phyloP scores from a whole-genome alignment of 306 rosid genomes.

The Cicer cuneatum region DNA sequence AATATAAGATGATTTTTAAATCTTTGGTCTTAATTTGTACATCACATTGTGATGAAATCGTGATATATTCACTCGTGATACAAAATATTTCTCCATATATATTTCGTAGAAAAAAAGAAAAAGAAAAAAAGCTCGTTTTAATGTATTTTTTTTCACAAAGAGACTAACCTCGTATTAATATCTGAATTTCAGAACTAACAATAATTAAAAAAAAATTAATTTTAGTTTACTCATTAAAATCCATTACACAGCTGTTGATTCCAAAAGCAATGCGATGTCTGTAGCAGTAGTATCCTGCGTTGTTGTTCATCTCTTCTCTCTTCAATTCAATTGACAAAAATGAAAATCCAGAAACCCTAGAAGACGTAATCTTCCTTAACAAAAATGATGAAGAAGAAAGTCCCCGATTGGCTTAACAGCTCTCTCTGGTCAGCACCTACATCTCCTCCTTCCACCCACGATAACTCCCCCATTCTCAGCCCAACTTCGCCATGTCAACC shows the following conservation, averaged over 20 bases:
- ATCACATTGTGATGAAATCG: no score
- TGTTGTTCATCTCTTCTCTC: slow-evolving; percentile 5
- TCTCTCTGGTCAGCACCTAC: slow-evolving; percentile 79
- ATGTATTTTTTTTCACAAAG: no score
- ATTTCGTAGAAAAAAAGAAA: no score
- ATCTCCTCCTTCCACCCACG: slow-evolving; percentile 46
- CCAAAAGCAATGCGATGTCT: neutral
- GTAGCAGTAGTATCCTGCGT: neutral
- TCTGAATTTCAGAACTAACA: neutral
- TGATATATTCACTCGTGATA: no score
- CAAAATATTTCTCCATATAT: no score
- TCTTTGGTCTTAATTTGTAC: no score
- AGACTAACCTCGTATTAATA: no score
- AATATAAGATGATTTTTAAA: no score
- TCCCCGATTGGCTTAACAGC: slow-evolving; percentile 98
- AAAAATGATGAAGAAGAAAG: slow-evolving; percentile 78
- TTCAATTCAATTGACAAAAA: neutral
- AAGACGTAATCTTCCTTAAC: neutral
- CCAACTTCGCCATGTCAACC: slow-evolving; percentile 56
- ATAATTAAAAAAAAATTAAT: neutral
- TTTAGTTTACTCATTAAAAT: neutral
- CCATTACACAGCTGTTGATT: neutral
- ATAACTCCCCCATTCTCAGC: slow-evolving; percentile 42
- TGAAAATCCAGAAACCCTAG: slow-evolving; percentile 42
- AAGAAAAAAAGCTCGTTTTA: fast-evolving